A percentile compares a stretch with the other conserved stretches of the same genome.
Evolutionary conservation across 1,139 yeast species (phyloP).

Genomic region (Saccharomyces hybrid): DNA sequence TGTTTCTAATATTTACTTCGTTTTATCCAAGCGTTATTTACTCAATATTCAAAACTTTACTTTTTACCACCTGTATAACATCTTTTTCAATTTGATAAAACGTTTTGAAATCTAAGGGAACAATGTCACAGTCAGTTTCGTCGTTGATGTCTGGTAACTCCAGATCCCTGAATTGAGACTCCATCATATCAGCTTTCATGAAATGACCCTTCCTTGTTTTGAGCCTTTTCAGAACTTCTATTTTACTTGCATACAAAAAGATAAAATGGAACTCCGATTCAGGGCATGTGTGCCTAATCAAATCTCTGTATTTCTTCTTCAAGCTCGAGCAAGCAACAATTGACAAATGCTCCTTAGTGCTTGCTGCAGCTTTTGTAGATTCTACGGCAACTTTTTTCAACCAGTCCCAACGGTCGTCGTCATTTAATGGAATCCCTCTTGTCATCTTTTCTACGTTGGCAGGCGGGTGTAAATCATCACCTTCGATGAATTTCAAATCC

Average conservation of each 20-base stretch:
- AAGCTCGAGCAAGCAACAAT: constrained; percentile 82
- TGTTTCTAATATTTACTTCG: neutral
- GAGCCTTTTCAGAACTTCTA: constrained; percentile 55
- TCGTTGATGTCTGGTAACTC: constrained; percentile 52
- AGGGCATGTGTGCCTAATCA: constrained; percentile 36
- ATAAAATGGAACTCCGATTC: constrained; percentile 49
- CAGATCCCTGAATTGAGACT: constrained; percentile 67
- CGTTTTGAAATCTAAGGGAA: constrained; percentile 35
- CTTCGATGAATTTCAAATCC: constrained; percentile 63
- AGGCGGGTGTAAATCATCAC: constrained; percentile 71
- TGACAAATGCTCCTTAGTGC: constrained; percentile 31
- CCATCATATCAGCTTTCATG: constrained; percentile 81
- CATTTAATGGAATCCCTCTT: constrained; percentile 68
- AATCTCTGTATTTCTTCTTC: constrained; percentile 63
- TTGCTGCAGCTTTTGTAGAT: constrained; percentile 36
- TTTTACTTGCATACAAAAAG: constrained; percentile 58
- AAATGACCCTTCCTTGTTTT: constrained; percentile 60
- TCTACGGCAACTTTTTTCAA: constrained; percentile 43
- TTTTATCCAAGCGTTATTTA: neutral
- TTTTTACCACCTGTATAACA: constrained; percentile 26
- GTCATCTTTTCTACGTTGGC: constrained; percentile 78
- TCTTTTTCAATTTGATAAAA: constrained; percentile 37
- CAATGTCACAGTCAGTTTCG: constrained; percentile 26
- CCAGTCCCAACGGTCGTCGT: constrained; percentile 94
- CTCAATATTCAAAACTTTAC: constrained; percentile 3